Percentiles rank a stretch among this genome's conserved stretches.
Evolutionary conservation across 495 filamentous ascomycete genomes (phyloP).

Genomic region (Aspergillus steynii): DNA sequence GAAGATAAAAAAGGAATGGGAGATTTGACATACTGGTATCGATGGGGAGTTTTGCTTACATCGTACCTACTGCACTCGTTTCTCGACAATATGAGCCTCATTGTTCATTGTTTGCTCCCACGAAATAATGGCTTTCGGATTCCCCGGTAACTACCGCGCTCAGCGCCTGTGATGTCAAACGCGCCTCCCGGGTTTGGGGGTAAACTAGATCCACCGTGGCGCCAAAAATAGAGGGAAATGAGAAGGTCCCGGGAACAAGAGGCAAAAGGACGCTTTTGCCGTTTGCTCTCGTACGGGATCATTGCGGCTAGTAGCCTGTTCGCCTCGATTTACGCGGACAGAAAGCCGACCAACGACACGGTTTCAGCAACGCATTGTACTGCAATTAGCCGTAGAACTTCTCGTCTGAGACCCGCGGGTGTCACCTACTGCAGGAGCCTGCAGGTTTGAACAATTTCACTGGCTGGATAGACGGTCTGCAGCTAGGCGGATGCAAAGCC

Average conservation of each 20-base stretch:
- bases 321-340: not conserved
- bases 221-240: not conserved
- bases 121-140: not conserved
- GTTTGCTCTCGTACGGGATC: not conserved
- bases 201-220: not conserved
- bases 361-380: not conserved
- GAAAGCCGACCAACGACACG: not conserved
- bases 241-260: not conserved
- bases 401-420: conserved; percentile 2
- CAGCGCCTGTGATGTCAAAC: not conserved
- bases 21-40: too few relatives aligned
- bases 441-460: not conserved
- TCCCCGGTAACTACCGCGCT: not conserved
- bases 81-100: not conserved
- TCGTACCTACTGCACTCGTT: not conserved
- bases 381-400: conserved; percentile 5
- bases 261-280: not conserved
- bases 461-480: conserved; percentile 9
- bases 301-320: not conserved
- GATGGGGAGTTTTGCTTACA: not conserved
- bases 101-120: not conserved
- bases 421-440: conserved; percentile 5
- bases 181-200: not conserved
- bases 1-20: not conserved
- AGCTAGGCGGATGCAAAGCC: conserved; percentile 7